A percentile compares a stretch with the other conserved stretches of the same genome.
Evolutionary conservation across 2,329 filamentous ascomycete species (phyloP).

Genomic region (Neopestalotiopsis clavispora): DNA sequence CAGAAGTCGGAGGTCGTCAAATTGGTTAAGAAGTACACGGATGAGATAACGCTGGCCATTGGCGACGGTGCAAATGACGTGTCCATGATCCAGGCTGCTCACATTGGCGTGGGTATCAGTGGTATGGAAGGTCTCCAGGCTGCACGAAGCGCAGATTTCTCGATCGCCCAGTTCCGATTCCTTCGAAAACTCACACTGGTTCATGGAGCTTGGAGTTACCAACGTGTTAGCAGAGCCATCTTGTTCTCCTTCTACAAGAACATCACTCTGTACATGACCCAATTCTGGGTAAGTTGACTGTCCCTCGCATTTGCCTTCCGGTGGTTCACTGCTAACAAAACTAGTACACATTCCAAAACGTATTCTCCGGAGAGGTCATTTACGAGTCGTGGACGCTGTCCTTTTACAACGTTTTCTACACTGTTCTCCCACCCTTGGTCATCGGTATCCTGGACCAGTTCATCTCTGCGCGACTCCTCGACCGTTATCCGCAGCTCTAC

Average conservation of each 20-base stretch:
- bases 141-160: constrained; percentile 91
- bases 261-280: constrained; percentile 97
- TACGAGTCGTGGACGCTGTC: constrained; percentile 99
- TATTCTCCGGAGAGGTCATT: constrained; percentile 96
- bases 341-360: constrained; percentile 96
- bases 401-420: constrained; percentile 99
- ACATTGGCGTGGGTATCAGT: constrained; percentile 97
- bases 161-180: constrained; percentile 94
- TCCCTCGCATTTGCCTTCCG: neutral
- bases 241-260: constrained; percentile 99
- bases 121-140: constrained; percentile 97
- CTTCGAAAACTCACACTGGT: constrained; percentile 92
- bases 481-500: constrained; percentile 96
- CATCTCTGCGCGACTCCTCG: constrained; percentile 89
- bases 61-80: constrained; percentile 98
- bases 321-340: constrained; percentile 14
- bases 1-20: constrained; percentile 98
- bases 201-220: constrained; percentile 97
- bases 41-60: constrained; percentile 93
- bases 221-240: constrained; percentile 95
- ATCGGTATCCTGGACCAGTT: constrained; percentile 98
- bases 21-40: constrained; percentile 89
- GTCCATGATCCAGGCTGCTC: constrained; percentile 99
- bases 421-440: constrained; percentile 88
- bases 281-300: constrained; percentile 82